Base-by-base conservation (phyloP, 208 protist species). In the Trypanosoma brucei region DNA sequence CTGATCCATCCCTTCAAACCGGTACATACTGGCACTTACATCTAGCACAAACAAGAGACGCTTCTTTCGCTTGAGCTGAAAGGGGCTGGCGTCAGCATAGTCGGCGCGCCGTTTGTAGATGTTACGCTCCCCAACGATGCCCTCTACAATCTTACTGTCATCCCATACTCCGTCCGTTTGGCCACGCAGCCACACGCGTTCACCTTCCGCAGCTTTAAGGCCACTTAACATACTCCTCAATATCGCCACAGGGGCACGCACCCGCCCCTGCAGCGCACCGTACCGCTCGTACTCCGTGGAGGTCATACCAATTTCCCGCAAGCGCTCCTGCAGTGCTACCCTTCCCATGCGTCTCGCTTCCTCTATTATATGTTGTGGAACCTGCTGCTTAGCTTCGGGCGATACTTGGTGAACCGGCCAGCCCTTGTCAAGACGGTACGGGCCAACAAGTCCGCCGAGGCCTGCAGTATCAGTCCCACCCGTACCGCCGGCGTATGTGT, bases 11-110 rank as follows among this genome's bases (percentile, higher is more conserved):
- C 87, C 62, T 49, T 97, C 95, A 83, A 98, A 97, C 50, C 93
- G 83, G 75, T 96, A 97, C 92, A 98, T 98, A 68, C 79, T 92
- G 8, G 88, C 93, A 50, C 81, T 92, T 42, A 95, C 82, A 68
- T 98, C 94, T 53, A 97, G 72, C 36, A 96, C 88, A 82, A 98
- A 95, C 30, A 92, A 65, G 4, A 97, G 68, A 37, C 84, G 80
- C 66, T 97, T 98, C 74, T 83, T 95, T 65, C 82, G 72, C 48
- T 66, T 78, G 35, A 68, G 65, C 48, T 72, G 56, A n/a, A 85
- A 92, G 8, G 82, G 80, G 40, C 65, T 79, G 30, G 0, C 11
- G 31, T 97, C 84, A 62, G 72, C 85, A 42, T 79, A 76, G 40
- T 96, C 84, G 0, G 72, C 87, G 55, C 94, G 86, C 5, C 89